Conservation (phyloP, 116 monocot genomes). For the Thalassia testudinum region DNA sequence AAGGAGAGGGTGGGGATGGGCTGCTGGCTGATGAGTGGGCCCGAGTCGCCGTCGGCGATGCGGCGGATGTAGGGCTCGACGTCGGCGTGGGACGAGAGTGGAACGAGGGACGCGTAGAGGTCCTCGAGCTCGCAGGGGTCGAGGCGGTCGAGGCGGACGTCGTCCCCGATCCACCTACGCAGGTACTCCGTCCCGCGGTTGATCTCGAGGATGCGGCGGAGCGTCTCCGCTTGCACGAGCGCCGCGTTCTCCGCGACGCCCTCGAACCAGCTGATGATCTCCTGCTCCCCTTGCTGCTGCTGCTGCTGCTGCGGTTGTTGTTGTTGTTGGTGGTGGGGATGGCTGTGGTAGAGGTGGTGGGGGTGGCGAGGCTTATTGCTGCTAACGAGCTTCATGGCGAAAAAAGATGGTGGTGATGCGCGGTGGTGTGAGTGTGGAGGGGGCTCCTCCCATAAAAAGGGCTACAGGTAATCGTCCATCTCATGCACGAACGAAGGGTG, state of each 20-base stretch:
- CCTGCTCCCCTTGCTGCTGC: background rate
- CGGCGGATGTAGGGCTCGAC: slow-evolving; percentile 48
- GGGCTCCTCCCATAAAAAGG: no score
- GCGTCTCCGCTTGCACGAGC: slow-evolving; percentile 27
- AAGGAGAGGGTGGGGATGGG: slow-evolving; percentile 51
- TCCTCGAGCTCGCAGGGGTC: slow-evolving; percentile 13
- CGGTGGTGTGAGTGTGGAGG: no score
- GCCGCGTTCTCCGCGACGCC: slow-evolving; percentile 22
- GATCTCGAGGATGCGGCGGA: slow-evolving; percentile 33
- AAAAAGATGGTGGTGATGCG: no score
- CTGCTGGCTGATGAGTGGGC: slow-evolving; percentile 26
- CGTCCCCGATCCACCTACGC: slow-evolving; percentile 16
- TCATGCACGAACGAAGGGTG: no score
- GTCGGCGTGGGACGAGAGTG: slow-evolving; percentile 35
- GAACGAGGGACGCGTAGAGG: slow-evolving; percentile 30
- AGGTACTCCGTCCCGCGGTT: slow-evolving; percentile 45
- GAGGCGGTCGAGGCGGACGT: slow-evolving; percentile 4
- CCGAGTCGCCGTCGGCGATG: slow-evolving; percentile 42
- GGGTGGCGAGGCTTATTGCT: no score
- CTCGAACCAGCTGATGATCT: slow-evolving; percentile 29
- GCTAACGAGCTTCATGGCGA: no score
- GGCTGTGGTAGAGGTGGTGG: no score
- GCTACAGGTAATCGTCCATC: no score
- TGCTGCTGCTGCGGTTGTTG: no score
- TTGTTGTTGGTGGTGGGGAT: no score